phyloP scores from a whole-genome alignment of 176 grass and related monocot genomes.

The Triticum aestivum region IWGSC_CS_RefSeq_v2.1 NC_057795.1:672151061-672151560 shows the following conservation, averaged over 20 bases:
- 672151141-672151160: not conserved
- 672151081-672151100: not conserved
- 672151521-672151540: slow-evolving; percentile 67
- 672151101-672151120: not conserved
- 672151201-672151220: no score
- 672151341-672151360: not conserved
- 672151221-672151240: no score
- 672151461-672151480: slow-evolving; percentile 21
- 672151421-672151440: not conserved
- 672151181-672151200: not conserved
- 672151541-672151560: no score
- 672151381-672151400: not conserved
- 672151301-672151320: no score
- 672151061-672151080: not conserved
- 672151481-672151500: not conserved
- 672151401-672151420: not conserved
- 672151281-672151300: not conserved
- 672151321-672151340: not conserved
- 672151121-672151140: not conserved
- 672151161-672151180: not conserved
- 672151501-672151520: slow-evolving; percentile 96
- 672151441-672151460: no score
- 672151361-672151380: not conserved
- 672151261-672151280: not conserved
- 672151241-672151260: no score